Evolutionary conservation across 768 basidiomycete genomes (phyloP), one percentile per base, ranked within the genome.

Genomic region (Cytidiella melzeri): DNA sequence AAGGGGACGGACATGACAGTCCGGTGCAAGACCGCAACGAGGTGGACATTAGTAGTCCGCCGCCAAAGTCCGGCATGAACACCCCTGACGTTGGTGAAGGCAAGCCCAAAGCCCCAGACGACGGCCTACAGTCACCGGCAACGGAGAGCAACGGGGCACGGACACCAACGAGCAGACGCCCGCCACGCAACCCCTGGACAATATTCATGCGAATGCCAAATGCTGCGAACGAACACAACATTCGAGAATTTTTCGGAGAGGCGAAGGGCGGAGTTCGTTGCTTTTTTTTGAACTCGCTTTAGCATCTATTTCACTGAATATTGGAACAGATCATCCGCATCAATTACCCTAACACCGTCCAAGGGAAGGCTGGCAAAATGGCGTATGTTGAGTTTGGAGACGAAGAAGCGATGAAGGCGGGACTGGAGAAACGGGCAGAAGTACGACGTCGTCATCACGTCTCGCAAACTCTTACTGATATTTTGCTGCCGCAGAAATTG

Each of bases 351-450:
- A 55, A 66, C 27, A 57, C 63, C 47, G 73, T 67, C 56, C 57
- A 66, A 3, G 77, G 78, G 9, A 78, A 82, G 41, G 67, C 72
- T 24, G 68, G 67, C 47, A 80, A 75, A 55, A 72, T 92, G 49
- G 88, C 83, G 1, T 96, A 92, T 61, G 80, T 96, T 45, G 93
- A 95, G 61, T 96, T 95, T 66, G 85, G 81, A 3, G 87, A 90
- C 57, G 91, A 94, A 59, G 87, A 86, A 41, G 73, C 82, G 9
- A 89, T 93, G 87, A 87, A 80, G 57, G 76, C 73, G 18, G 92
- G 85, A 0, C 68, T 94, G 19, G 82, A 79, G 50, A 86, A 82
- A 58, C 84, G 88, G 55, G 77, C 74, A 21, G 81, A 83, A 65
- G 91, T 92, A 54, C 50, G 75, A 67, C 20, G 15, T 24, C 28